Base-by-base conservation (phyloP, 1,284 basidiomycete genomes). In the Nidula niveotomentosa region DNA sequence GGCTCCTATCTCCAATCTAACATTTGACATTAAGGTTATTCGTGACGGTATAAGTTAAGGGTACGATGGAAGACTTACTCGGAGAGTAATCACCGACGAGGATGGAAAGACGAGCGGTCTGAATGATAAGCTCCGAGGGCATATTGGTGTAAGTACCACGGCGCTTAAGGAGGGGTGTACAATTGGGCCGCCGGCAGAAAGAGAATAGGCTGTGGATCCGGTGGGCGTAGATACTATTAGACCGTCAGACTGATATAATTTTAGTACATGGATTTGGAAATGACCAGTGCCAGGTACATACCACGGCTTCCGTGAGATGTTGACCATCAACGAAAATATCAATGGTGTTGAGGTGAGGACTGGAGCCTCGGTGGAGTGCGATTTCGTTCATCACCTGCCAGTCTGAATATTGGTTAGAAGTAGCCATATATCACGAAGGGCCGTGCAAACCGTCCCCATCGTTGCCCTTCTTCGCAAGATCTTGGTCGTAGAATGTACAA, bases 301-400 rank as follows among this genome's bases (percentile, higher is more conserved):
- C 94, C 53, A 98, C 93, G 15, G 93, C 92, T 72, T 97, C 94
- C 0, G 96, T 98, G 12, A 98, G 79, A 74, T 97, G 94, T 66
- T 96, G 93, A 0, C 91, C 94, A 65, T 98, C 93, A n/a, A 97
- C 94, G 69, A 84, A 97, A 8, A 94, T 91, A 66, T 98, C 94
- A 55, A 98, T 94, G 5, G 93, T 94, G 57, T 94, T 95, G 52
- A 98, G 79, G 65, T 98, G 96, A 1, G 95, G 92, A 61, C 91
- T 91, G 30, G 91, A 84, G 4, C 96, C 96, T 18, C 96, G 85
- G 70, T 98, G 96, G 18, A 98, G 77, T 8, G 94, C 88, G 53
- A 98, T 87, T 72, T 98, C 96, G 67, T 98, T 98, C 94, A 98
- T 96, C 36, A 97, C 94, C 71, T 98, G 95, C 85, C 93, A 93